Conservation (phyloP, 495 filamentous ascomycete species). For the Sabuloglossum arenarium region DNA sequence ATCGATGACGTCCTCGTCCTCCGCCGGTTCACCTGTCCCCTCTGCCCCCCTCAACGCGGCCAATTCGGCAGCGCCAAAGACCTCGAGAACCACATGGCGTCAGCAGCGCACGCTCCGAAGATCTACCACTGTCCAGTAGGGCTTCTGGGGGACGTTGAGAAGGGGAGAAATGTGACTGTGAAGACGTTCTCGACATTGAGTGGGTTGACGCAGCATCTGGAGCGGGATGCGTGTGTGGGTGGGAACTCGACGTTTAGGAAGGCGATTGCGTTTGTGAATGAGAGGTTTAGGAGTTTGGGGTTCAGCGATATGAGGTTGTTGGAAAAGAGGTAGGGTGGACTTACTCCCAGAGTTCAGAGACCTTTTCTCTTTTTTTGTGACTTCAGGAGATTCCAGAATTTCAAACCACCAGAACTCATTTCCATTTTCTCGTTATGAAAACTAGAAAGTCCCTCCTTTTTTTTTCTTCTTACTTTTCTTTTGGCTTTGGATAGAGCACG, state of each 20-base stretch:
- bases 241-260: slow-evolving; percentile 4
- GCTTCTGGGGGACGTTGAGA: background rate
- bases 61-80: background rate
- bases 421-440: too few relatives aligned
- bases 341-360: too few relatives aligned
- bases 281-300: slow-evolving; percentile 7
- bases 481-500: too few relatives aligned
- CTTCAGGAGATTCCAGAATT: too few relatives aligned
- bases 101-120: slow-evolving; percentile 7
- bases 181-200: slow-evolving; percentile 10
- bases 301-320: too few relatives aligned
- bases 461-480: too few relatives aligned
- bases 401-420: too few relatives aligned
- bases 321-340: too few relatives aligned
- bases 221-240: slow-evolving; percentile 8
- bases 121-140: slow-evolving; percentile 10
- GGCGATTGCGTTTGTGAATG: slow-evolving; percentile 5
- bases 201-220: slow-evolving; percentile 9
- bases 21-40: background rate
- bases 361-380: too few relatives aligned
- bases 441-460: too few relatives aligned
- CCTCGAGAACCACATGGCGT: slow-evolving; percentile 6
- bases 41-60: background rate
- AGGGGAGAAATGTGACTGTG: background rate
- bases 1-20: background rate